Conservation (phyloP, 2,329 filamentous ascomycete genomes). For the Colletotrichum tabaci region DNA sequence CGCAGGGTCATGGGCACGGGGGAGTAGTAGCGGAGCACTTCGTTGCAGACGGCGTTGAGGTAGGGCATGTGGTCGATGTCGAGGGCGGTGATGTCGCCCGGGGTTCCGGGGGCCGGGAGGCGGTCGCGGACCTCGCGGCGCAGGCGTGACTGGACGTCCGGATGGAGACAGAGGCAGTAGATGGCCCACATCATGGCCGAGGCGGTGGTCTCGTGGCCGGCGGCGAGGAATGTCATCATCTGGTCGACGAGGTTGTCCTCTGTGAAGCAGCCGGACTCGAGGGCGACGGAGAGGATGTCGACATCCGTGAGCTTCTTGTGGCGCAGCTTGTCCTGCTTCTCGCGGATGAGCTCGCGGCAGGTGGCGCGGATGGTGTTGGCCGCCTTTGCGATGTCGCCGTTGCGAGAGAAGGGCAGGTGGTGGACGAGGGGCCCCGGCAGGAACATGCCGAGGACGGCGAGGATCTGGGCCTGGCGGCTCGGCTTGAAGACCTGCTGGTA, state of each 20-base stretch:
- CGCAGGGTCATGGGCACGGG: conserved; percentile 82
- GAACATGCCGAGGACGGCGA: conserved; percentile 73
- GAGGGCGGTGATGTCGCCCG: conserved; percentile 61
- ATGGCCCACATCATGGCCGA: conserved; percentile 82
- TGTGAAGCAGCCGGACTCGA: conserved; percentile 81
- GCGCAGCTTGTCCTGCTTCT: conserved; percentile 73
- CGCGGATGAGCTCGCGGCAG: conserved; percentile 77
- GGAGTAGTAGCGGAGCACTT: conserved; percentile 80
- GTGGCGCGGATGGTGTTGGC: conserved; percentile 73
- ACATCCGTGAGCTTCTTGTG: conserved; percentile 66
- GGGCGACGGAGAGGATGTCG: conserved; percentile 86
- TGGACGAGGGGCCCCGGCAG: conserved; percentile 74
- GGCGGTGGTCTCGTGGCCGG: conserved; percentile 86
- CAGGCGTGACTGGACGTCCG: conserved; percentile 75
- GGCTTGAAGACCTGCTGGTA: conserved; percentile 72
- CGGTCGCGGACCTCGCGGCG: conserved; percentile 76
- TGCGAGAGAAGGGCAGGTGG: conserved; percentile 78
- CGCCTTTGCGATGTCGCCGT: conserved; percentile 73
- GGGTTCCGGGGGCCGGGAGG: conserved; percentile 65
- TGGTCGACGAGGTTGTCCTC: conserved; percentile 89
- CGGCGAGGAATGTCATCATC: conserved; percentile 90
- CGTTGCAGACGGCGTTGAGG: conserved; percentile 83
- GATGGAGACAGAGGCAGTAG: conserved; percentile 78
- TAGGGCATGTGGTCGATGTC: conserved; percentile 84
- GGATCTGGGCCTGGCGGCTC: conserved; percentile 63